A percentile compares a stretch with the other conserved stretches of the same genome.
These are phyloP conservation scores for Vicia faba DNA, from an alignment of 306 rosid species.

Conservation along the genomic window DNA sequence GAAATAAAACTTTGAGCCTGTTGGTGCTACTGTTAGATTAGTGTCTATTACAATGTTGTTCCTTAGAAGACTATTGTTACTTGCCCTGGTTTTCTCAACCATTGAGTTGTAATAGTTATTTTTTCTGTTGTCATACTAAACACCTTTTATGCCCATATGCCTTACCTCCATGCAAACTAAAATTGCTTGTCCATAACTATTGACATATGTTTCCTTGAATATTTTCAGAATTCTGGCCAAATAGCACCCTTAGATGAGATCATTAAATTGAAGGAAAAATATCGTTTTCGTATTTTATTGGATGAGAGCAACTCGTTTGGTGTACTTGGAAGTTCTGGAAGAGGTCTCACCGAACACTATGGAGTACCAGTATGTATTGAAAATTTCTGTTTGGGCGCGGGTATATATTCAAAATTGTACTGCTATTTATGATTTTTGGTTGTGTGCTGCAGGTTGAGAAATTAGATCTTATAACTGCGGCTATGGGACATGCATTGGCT, in stretches of 20 bases:
- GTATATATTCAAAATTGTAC: constrained; percentile 25
- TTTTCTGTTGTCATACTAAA: constrained; percentile 13
- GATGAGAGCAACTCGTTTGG: constrained; percentile 99
- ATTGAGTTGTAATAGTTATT: constrained; percentile 19
- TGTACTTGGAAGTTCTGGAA: constrained; percentile 87
- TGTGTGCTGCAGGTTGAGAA: constrained; percentile 69
- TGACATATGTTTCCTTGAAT: constrained; percentile 16
- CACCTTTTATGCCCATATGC: background rate
- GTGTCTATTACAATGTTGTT: constrained; percentile 12
- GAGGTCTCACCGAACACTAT: constrained; percentile 85
- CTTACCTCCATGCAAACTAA: constrained; percentile 9
- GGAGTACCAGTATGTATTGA: constrained; percentile 75
- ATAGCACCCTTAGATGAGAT: constrained; percentile 90
- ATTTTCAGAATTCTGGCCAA: constrained; percentile 86
- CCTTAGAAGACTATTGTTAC: background rate
- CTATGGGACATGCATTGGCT: constrained; percentile 98
- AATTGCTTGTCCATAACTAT: background rate
- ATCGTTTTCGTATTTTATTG: constrained; percentile 79
- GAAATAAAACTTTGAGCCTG: background rate
- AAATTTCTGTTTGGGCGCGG: constrained; percentile 24
- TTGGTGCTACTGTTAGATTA: constrained; percentile 23
- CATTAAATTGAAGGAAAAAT: constrained; percentile 87
- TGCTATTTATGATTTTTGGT: constrained; percentile 46
- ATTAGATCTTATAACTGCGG: constrained; percentile 91
- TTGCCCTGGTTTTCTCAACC: constrained; percentile 20